These are phyloP conservation scores for Eutreptiella sp. DNA, from an alignment of 208 protist species.

Conservation along the genomic window DNA sequence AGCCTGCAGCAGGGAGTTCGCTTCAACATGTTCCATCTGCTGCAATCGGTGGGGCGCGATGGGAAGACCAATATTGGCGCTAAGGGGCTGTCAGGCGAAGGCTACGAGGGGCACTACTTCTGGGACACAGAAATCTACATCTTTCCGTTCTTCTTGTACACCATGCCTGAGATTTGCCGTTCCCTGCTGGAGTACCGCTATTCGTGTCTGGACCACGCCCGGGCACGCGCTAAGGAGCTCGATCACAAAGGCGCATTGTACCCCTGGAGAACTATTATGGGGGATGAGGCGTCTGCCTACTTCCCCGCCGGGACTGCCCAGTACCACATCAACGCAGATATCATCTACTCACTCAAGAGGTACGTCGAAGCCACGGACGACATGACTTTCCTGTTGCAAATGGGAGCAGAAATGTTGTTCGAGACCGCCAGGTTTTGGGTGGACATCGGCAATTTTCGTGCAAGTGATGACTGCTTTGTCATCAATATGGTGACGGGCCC, in stretches of 20 bases:
- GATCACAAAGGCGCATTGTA: conserved; percentile 76
- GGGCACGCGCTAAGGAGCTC: conserved; percentile 59
- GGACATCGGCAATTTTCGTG: conserved; percentile 70
- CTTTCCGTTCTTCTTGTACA: conserved; percentile 68
- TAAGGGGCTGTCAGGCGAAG: conserved; percentile 60
- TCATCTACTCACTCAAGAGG: conserved; percentile 60
- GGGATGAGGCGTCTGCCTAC: conserved; percentile 53
- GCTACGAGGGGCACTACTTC: conserved; percentile 58
- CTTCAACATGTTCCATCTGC: conserved; percentile 73
- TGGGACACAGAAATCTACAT: conserved; percentile 79
- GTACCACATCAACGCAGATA: conserved; percentile 71
- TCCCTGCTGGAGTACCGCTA: conserved; percentile 71
- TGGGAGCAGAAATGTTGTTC: conserved; percentile 69
- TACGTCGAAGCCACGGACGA: conserved; percentile 73
- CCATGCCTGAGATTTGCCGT: conserved; percentile 57
- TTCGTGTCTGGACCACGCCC: conserved; percentile 59
- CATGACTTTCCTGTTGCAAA: conserved; percentile 36
- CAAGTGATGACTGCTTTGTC: conserved; percentile 64
- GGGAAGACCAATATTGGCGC: conserved; percentile 54
- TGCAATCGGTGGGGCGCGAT: conserved; percentile 38
- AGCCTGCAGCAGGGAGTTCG: conserved; percentile 62
- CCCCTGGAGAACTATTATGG: conserved; percentile 63
- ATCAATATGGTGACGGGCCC: conserved; percentile 68
- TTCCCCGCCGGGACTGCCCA: conserved; percentile 58
- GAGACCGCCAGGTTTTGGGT: conserved; percentile 68